Evolutionary conservation across 768 basidiomycete genomes (phyloP).

Genomic region (Dentipellis sp.): DNA sequence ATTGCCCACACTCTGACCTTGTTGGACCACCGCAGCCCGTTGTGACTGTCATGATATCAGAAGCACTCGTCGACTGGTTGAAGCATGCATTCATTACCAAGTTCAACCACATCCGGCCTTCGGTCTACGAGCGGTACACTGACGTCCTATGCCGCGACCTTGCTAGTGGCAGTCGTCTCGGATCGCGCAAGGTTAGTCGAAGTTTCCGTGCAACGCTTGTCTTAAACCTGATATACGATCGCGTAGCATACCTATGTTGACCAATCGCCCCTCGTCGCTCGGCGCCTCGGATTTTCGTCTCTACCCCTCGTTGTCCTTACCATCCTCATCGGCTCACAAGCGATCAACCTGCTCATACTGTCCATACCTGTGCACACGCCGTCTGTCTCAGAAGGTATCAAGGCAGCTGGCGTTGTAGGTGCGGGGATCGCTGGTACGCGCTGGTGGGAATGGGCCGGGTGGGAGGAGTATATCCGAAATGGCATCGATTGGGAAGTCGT

Average conservation of each 20-base stretch:
- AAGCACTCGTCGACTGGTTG: slow-evolving; percentile 95
- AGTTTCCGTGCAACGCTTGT: neutral
- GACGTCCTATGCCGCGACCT: slow-evolving; percentile 95
- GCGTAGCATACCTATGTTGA: slow-evolving; percentile 77
- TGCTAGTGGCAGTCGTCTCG: slow-evolving; percentile 62
- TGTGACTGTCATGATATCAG: slow-evolving; percentile 80
- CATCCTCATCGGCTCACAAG: slow-evolving; percentile 69
- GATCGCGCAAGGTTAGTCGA: slow-evolving; percentile 41
- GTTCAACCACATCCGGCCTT: slow-evolving; percentile 95
- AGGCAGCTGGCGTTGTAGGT: slow-evolving; percentile 14
- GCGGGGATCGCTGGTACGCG: slow-evolving; percentile 9
- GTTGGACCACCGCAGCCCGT: slow-evolving; percentile 55
- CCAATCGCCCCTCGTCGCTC: slow-evolving; percentile 89
- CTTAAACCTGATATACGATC: neutral
- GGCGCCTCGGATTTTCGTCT: slow-evolving; percentile 88
- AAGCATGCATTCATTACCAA: slow-evolving; percentile 99
- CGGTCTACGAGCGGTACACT: slow-evolving; percentile 89
- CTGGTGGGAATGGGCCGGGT: slow-evolving; percentile 32
- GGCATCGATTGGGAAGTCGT: slow-evolving; percentile 36
- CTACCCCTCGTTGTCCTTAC: slow-evolving; percentile 83
- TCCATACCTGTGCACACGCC: slow-evolving; percentile 15
- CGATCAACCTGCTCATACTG: slow-evolving; percentile 50
- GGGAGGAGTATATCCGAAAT: slow-evolving; percentile 16
- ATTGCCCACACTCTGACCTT: neutral
- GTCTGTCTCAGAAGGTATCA: slow-evolving; percentile 21